phyloP scores from a whole-genome alignment of 805 yeast genomes.

The Myxozyma melibiosi region DNA sequence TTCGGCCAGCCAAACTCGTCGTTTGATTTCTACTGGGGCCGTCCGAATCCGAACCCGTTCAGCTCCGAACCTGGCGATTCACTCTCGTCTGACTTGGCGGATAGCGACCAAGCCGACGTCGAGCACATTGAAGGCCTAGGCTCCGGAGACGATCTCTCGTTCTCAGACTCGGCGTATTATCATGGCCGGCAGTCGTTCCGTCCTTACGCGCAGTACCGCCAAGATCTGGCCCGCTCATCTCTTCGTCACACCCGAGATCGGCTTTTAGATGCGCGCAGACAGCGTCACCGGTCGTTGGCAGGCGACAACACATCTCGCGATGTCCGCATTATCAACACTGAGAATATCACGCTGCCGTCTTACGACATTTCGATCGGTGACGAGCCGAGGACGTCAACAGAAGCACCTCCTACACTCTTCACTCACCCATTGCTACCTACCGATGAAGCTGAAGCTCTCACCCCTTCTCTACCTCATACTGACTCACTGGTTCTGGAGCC shows the following conservation, averaged over 20 bases:
- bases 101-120: background rate
- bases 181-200: background rate
- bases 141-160: background rate
- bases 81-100: background rate
- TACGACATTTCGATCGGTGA: background rate
- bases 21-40: conserved; percentile 8
- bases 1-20: background rate
- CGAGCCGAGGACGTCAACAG: background rate
- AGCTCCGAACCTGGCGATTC: background rate
- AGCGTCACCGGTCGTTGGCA: background rate
- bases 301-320: background rate
- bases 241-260: background rate
- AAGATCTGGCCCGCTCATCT: background rate
- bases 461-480: conserved; percentile 19
- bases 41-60: background rate
- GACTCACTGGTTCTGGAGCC: conserved; percentile 25
- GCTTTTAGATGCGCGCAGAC: background rate
- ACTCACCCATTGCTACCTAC: background rate
- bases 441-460: background rate
- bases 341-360: conserved; percentile 9
- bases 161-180: background rate
- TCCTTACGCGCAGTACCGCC: conserved; percentile 5
- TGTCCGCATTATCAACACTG: conserved; percentile 25
- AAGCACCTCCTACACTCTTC: background rate
- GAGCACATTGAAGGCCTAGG: background rate